These are phyloP conservation scores for Avena sativa DNA, from an alignment of 176 grass and related monocot species.

Conservation along the genomic window DNA sequence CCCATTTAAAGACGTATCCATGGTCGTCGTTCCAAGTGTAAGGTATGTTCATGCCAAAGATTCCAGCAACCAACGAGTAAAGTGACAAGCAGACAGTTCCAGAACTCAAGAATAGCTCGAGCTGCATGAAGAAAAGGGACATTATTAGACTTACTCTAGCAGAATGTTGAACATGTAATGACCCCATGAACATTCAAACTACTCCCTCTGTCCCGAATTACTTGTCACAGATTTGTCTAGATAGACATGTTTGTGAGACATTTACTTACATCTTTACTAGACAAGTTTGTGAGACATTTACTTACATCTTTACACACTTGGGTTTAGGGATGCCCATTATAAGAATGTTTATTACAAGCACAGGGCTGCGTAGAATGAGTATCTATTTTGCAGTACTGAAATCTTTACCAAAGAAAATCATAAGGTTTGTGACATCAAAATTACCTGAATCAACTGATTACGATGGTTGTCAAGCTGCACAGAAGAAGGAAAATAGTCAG, in stretches of 20 bases:
- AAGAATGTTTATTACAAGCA: not conserved
- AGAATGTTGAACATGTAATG: not conserved
- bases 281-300: not conserved
- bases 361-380: not conserved
- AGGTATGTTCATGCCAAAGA: slow-evolving; percentile 99
- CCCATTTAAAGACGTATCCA: slow-evolving; percentile 91
- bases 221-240: no score
- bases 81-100: slow-evolving; percentile 80
- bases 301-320: no score
- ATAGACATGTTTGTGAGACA: not conserved
- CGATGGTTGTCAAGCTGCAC: slow-evolving; percentile 96
- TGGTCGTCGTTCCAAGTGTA: slow-evolving; percentile 90
- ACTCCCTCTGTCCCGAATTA: not conserved
- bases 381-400: slow-evolving; percentile 2
- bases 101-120: slow-evolving; percentile 98
- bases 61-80: slow-evolving; percentile 86
- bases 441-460: slow-evolving; percentile 99
- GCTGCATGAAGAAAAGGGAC: slow-evolving; percentile 46
- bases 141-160: not conserved
- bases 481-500: slow-evolving; percentile 26
- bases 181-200: slow-evolving; percentile 16
- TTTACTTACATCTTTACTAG: not conserved
- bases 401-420: slow-evolving; percentile 21
- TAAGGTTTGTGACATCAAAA: not conserved
- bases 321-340: no score